Base-by-base conservation (phyloP, 1,284 basidiomycete species). In the Melampsora medusae region DNA sequence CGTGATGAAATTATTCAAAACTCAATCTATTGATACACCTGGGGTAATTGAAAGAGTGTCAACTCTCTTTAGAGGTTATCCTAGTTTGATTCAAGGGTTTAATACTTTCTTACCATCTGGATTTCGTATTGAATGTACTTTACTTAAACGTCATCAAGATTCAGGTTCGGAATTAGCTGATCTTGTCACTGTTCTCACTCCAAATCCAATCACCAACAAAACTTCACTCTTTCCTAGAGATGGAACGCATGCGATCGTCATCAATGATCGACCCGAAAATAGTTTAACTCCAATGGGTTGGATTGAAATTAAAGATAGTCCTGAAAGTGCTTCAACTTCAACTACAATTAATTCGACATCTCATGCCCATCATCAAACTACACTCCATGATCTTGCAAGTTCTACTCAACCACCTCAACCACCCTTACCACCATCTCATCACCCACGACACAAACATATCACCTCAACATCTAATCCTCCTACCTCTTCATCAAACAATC, bases 1-100 rank as follows among this genome's bases (percentile, higher is more conserved):
- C 6, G 73, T 76, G 50, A 76, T 76, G 73, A 76, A 76, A 69
- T 64, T 76, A 65, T 76, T 76, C 35, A 76, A 76, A 33, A 69
- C 73, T 25, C 73, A 76, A 33, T 69, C 73, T n/a, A 83, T 83
- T 77, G 82, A 83, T 79, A 83, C 82, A 56, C 82, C 82, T 2
- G 82, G 82, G 70, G 82, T 83, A 64, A 83, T 83, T 77, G 82
- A 83, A 72, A 80, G 82, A 60, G 82, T 83, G n/a, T 83, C 82
- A 16, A 82, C 81, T 60, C 79, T 83, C 67, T 83, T 83, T 70
- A 81, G 82, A 61, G 82, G 82, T 33, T 82, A 83, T 78, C 82
- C 82, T 10, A 79, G 80, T 69, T 80, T 83, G 48, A 83, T 83
- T 56, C 82, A 83, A 72, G 82, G 82, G 56, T 83, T 83, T 77